Conservation (phyloP, 352 stramenopile species). For the Phytopythium vexans region DNA sequence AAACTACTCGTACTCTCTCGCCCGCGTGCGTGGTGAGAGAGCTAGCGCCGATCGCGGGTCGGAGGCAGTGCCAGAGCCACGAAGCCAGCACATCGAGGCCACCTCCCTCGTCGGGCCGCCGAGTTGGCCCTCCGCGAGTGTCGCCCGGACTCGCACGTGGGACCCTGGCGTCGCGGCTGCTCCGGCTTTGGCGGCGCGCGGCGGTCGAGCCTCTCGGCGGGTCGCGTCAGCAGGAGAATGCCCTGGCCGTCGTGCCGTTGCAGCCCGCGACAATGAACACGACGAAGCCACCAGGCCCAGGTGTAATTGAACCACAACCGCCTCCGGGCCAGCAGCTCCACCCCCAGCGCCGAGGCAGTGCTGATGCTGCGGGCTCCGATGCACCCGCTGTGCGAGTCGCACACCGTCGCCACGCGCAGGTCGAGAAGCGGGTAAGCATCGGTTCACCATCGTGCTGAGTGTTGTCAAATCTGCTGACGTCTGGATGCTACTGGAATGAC, state of each 20-base stretch:
- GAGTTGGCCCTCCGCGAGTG: background rate
- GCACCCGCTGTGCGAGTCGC: background rate
- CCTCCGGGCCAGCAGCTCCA: too few species aligned
- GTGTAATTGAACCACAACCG: background rate
- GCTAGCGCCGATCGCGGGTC: too few species aligned
- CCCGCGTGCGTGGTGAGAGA: too few species aligned
- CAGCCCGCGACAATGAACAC: constrained; percentile 4
- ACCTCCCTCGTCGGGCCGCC: too few species aligned
- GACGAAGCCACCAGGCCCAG: background rate
- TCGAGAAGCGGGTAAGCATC: background rate
- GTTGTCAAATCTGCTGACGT: background rate
- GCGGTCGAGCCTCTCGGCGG: constrained; percentile 1
- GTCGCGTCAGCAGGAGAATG: constrained; percentile 6
- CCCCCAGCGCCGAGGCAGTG: constrained; percentile 1
- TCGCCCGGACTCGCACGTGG: background rate
- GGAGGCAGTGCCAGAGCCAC: too few species aligned
- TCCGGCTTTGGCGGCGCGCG: constrained; percentile 1
- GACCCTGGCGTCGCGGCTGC: constrained; percentile 5
- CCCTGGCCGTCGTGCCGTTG: constrained; percentile 1
- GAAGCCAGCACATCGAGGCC: too few species aligned
- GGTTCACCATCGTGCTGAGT: background rate
- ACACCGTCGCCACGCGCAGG: constrained; percentile 1
- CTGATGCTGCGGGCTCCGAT: background rate
- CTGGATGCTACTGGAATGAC: background rate
- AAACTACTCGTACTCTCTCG: too few species aligned